These are phyloP conservation scores for Cardiosporidium cionae DNA, from an alignment of 169 alveolate genomes.

Conservation along the genomic window DNA sequence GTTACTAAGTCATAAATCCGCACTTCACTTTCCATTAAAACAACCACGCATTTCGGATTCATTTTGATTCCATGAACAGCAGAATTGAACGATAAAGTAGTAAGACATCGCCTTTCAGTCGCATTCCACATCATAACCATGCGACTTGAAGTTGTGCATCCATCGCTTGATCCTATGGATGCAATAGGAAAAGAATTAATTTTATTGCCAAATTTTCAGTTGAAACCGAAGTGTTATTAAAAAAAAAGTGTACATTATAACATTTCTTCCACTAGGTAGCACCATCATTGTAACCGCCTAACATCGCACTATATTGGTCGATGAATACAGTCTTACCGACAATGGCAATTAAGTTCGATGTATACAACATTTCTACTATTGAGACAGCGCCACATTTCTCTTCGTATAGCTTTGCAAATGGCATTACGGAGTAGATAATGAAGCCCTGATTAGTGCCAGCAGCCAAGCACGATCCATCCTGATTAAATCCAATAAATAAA, in stretches of 20 bases:
- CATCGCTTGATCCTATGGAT: not conserved
- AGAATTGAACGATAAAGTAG: not conserved
- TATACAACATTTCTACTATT: constrained; percentile 23
- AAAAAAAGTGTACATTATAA: too few species aligned
- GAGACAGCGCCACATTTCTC: constrained; percentile 28
- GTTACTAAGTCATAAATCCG: not conserved
- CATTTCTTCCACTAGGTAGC: too few species aligned
- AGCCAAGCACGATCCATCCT: constrained; percentile 10
- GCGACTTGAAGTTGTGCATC: not conserved
- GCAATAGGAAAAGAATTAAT: not conserved
- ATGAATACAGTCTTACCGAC: constrained; percentile 18
- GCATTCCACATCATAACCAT: not conserved
- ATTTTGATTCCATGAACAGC: not conserved
- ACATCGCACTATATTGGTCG: not conserved
- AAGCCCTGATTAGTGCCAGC: constrained; percentile 29
- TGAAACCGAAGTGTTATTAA: too few species aligned
- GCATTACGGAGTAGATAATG: constrained; percentile 14
- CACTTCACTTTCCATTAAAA: not conserved
- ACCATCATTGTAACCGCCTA: not conserved
- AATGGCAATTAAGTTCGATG: constrained; percentile 19
- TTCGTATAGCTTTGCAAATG: constrained; percentile 22
- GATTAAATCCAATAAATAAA: constrained; percentile 15
- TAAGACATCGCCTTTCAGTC: not conserved
- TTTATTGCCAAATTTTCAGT: too few species aligned
- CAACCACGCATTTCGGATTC: not conserved